Base-by-base conservation (phyloP, 2,329 filamentous ascomycete species). In the Samsoniella hepiali region DNA sequence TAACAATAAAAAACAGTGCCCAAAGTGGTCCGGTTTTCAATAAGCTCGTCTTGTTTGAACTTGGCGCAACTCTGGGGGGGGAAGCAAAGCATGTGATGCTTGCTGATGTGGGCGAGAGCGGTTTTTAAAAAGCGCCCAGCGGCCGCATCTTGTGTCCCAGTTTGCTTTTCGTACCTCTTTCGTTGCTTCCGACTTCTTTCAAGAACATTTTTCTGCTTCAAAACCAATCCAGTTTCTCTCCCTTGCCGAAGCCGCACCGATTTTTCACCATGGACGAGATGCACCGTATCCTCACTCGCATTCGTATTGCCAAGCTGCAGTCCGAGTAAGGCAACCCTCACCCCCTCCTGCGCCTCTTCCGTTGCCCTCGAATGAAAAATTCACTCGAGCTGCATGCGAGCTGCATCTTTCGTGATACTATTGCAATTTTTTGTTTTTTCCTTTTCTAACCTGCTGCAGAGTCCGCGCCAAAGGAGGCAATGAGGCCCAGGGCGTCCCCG, bases 291-390 rank as follows among this genome's bases (percentile, higher is more conserved):
- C 69, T 83, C 42, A 74, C 77, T 63, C 78, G 79, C 58, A 73
- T 83, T 65, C 79, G 81, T 66, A 77, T 84, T 65, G 80, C 79
- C 34, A 75, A 81, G 34, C 70, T 82, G 42, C 78, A 81, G 70
- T 77, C 76, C 51, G 73, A 80, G 80, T 83, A 72, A 68, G 81
- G 77, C 22, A 22, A 22, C 22, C 22, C 22, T 22, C 22, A 1
- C 22, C 22, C 22, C 22, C 22, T 22, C 22, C 22, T 22, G 22
- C 22, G 1, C 22, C 1, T 22, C 13, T n/a, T 7, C 32, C 53
- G 22, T 34, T 13, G 40, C 27, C n/a, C 27, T 29, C 13, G 11
- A 58, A 3, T n/a, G 22, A 22, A 22, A 22, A 22, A 22, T 22
- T 22, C 22, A 22, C 22, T 22, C 22, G 1, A 22, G 22, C 22